Percentiles rank a stretch among this genome's conserved stretches.
Evolutionary conservation across 371 early-diverging fungal genomes (phyloP).

Genomic region (Mucor saturninus): DNA sequence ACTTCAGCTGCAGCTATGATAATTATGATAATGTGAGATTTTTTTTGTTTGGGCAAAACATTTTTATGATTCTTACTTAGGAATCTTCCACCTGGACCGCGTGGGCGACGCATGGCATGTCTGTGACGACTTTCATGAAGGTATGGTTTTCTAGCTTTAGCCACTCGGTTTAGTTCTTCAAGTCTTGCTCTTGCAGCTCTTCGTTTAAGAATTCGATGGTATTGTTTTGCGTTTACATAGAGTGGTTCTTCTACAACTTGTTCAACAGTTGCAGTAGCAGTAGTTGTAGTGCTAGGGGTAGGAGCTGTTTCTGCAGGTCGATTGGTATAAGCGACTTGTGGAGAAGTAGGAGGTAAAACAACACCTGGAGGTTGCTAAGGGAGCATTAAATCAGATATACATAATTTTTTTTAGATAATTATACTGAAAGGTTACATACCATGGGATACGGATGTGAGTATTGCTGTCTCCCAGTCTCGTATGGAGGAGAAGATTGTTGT

Average conservation of each 20-base stretch:
- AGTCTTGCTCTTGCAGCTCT: constrained; percentile 72
- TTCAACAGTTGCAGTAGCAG: neutral
- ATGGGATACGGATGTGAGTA: constrained; percentile 2
- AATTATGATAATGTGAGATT: neutral
- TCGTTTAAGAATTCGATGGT: constrained; percentile 88
- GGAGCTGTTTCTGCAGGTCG: neutral
- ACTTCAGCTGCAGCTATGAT: constrained; percentile 55
- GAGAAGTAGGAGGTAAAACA: neutral
- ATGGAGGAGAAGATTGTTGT: neutral
- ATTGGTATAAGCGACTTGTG: neutral
- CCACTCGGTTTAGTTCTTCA: constrained; percentile 60
- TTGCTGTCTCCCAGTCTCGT: neutral
- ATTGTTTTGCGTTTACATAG: constrained; percentile 87
- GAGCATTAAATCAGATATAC: neutral
- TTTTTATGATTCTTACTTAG: constrained; percentile 44
- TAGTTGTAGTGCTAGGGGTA: neutral
- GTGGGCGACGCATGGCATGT: constrained; percentile 93
- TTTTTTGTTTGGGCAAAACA: neutral
- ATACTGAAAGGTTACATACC: neutral
- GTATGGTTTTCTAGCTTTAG: constrained; percentile 74
- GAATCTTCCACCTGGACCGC: constrained; percentile 91
- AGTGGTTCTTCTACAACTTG: constrained; percentile 35
- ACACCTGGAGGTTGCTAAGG: neutral
- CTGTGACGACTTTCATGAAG: constrained; percentile 95
- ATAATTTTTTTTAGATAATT: neutral